Base-by-base conservation (phyloP, 345 rosid species). In the Rhizophora mangle region DNA sequence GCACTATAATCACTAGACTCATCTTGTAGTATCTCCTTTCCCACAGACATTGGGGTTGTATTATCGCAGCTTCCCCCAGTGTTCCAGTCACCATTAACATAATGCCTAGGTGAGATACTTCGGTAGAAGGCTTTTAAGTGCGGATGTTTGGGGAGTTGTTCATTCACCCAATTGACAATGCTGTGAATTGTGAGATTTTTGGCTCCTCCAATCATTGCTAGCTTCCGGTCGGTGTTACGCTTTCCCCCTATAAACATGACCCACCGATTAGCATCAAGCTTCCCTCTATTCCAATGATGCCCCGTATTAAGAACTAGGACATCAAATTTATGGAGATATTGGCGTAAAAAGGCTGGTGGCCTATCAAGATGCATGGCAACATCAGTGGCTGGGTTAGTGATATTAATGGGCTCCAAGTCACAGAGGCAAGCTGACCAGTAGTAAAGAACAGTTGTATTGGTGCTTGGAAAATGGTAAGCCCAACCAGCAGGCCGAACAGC, bases 361-460 rank as follows among this genome's bases (percentile, higher is more conserved):
- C 87, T 86, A 74, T 91, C 97, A 20, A 91, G 90, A 79, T 91
- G 97, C 97, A 91, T 88, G 60, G 92, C 95, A 46, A 79, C 77
- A 52, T 88, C 78, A 8, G 88, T 83, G 56, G 55, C 61, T 5
- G 86, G 92, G 76, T 88, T 64, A 8, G 74, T 66, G 52, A 76
- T 29, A 65, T 85, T 76, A 51, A 91, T 58, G 16, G 94, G 94
- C 68, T 79, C 80, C 70, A 88, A 70, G 72, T 91, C 92, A 67
- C 90, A 84, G 54, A 91, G 88, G 68, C 82, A 69, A 18, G 97
- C 76, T 56, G 97, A 88, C 94, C 97, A 91, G 80, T 85, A 84
- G 75, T 85, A 87, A 19, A 91, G 87, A 62, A 91, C 70, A 16
- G 90, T 88, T 47, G 89, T 88, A 62, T 87, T 88, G 47, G 91